Evolutionary conservation across 176 grass and related monocot species (phyloP).

Genomic region (Chrysopogon serrulatus): DNA sequence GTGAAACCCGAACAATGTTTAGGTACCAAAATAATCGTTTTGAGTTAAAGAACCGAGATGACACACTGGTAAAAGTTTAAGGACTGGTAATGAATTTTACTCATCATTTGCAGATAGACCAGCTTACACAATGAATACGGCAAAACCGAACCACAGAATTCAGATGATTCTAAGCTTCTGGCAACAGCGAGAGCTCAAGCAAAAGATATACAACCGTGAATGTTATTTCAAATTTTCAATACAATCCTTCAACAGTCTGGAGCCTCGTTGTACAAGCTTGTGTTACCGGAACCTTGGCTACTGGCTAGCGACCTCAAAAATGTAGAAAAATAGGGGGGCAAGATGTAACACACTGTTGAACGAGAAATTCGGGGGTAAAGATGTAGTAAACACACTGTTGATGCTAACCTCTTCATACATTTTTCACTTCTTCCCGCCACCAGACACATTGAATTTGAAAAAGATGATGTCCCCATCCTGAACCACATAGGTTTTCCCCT

Average conservation of each 20-base stretch:
- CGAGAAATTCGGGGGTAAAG: not conserved
- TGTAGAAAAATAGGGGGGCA: not conserved
- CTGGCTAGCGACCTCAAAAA: slow-evolving; percentile 12
- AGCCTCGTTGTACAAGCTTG: slow-evolving; percentile 1
- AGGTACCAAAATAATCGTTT: no score
- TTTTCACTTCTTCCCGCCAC: slow-evolving; percentile 89
- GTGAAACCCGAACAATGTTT: no score
- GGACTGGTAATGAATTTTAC: no score
- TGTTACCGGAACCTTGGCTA: not conserved
- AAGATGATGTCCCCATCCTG: slow-evolving; percentile 95
- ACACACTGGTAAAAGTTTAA: no score
- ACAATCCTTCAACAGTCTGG: slow-evolving; percentile 14
- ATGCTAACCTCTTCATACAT: not conserved
- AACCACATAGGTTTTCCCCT: slow-evolving; percentile 98
- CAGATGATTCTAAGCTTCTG: not conserved
- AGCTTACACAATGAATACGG: no score
- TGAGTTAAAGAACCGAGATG: no score
- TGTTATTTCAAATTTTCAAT: slow-evolving; percentile 13
- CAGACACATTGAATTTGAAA: slow-evolving; percentile 99
- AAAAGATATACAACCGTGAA: slow-evolving; percentile 5
- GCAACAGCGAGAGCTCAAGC: not conserved
- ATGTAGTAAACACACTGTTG: not conserved
- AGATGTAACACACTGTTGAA: not conserved
- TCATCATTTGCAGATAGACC: no score
- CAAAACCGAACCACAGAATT: not conserved